These are phyloP conservation scores for Podosphaera xanthii DNA, from an alignment of 2,329 filamentous ascomycete genomes.

Conservation along the genomic window DNA sequence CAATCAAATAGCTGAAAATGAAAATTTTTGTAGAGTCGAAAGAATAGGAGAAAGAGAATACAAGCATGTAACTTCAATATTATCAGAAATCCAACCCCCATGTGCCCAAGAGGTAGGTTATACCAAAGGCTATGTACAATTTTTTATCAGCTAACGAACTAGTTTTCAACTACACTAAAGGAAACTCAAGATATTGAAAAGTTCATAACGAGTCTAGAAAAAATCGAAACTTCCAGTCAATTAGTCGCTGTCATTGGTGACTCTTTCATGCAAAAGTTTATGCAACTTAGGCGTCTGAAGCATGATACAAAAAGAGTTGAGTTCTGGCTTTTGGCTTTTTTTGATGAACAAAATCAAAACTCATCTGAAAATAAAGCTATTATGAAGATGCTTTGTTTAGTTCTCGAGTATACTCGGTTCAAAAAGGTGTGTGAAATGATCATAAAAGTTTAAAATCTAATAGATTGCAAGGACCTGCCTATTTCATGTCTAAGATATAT, in stretches of 20 bases:
- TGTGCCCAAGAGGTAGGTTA: slow-evolving; percentile 39
- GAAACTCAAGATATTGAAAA: slow-evolving; percentile 50
- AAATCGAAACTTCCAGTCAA: slow-evolving; percentile 62
- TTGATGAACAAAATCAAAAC: slow-evolving; percentile 27
- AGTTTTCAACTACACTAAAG: slow-evolving; percentile 46
- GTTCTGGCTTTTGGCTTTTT: slow-evolving; percentile 33
- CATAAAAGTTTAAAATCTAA: not conserved
- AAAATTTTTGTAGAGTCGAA: slow-evolving; percentile 20
- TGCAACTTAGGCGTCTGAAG: slow-evolving; percentile 37
- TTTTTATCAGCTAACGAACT: slow-evolving; percentile 1
- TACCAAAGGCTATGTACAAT: not conserved
- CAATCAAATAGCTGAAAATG: slow-evolving; percentile 20
- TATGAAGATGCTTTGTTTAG: slow-evolving; percentile 29
- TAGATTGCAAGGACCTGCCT: slow-evolving; percentile 13
- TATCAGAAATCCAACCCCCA: slow-evolving; percentile 53
- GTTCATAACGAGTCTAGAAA: slow-evolving; percentile 52
- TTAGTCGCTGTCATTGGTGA: slow-evolving; percentile 55
- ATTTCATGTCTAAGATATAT: slow-evolving; percentile 23
- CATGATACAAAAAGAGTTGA: slow-evolving; percentile 28
- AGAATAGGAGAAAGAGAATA: slow-evolving; percentile 26
- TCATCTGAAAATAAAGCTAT: slow-evolving; percentile 23
- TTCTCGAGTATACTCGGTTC: slow-evolving; percentile 30
- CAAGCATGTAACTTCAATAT: slow-evolving; percentile 23
- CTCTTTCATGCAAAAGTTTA: slow-evolving; percentile 54
- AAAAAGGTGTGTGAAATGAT: slow-evolving; percentile 26